phyloP scores from a whole-genome alignment of 2,329 filamentous ascomycete genomes.

The Thelonectria rubi region DNA sequence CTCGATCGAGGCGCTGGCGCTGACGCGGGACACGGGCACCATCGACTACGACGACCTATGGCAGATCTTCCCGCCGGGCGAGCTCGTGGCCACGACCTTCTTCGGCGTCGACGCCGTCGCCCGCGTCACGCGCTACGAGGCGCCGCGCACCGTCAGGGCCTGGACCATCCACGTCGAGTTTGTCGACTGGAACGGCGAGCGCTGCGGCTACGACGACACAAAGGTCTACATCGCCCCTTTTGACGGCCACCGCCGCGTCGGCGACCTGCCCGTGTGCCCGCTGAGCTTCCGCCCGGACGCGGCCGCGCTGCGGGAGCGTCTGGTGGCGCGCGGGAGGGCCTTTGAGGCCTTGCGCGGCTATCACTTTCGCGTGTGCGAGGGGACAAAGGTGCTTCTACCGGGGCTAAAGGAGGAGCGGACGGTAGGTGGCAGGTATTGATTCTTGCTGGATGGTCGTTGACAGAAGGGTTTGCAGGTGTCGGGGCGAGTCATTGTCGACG shows the following conservation, averaged over 20 bases:
- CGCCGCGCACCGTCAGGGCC: too few species aligned
- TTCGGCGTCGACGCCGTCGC: slow-evolving; percentile 48
- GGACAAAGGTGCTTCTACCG: not conserved
- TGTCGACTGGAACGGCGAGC: slow-evolving; percentile 49
- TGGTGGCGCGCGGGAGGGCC: not conserved
- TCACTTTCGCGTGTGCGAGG: slow-evolving; percentile 4
- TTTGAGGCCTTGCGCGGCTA: slow-evolving; percentile 14
- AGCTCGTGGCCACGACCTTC: slow-evolving; percentile 44
- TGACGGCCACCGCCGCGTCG: slow-evolving; percentile 40
- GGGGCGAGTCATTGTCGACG: slow-evolving; percentile 10
- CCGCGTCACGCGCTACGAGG: slow-evolving; percentile 45
- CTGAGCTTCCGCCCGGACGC: not conserved
- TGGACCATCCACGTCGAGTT: slow-evolving; percentile 46
- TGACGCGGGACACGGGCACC: slow-evolving; percentile 44
- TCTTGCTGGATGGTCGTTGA: too few species aligned
- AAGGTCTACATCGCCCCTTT: slow-evolving; percentile 40
- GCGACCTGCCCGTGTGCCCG: slow-evolving; percentile 33
- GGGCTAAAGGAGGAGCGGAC: not conserved
- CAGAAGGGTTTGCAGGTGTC: not conserved
- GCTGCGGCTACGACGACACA: slow-evolving; percentile 41
- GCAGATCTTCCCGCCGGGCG: slow-evolving; percentile 48
- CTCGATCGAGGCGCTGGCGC: slow-evolving; percentile 38
- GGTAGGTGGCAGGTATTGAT: not conserved
- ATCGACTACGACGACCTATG: slow-evolving; percentile 45
- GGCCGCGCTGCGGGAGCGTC: not conserved